Base-by-base conservation (phyloP, 441 rosid species). In the Rhodomyrtus psidioides region DNA sequence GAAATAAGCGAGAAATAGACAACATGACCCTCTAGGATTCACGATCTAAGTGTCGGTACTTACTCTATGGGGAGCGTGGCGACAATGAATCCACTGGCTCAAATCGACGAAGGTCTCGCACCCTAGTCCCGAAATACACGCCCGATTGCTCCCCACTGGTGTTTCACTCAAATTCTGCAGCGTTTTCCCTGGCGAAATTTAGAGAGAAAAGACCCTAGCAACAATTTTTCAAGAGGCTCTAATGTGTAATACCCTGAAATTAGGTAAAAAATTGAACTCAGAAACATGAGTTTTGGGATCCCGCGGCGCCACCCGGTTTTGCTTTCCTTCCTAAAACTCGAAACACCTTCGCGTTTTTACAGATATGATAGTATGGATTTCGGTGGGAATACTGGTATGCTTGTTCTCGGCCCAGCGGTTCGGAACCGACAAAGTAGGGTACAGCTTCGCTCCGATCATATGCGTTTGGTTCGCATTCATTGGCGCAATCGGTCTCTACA, bases 361-460 rank as follows among this genome's bases (percentile, higher is more conserved):
- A 92, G 94, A 89, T 5, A 88, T 39, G 87, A 82, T 94, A 44
- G 94, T 91, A 51, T 92, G 93, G 93, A 89, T 89, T 46, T 91
- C 94, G 17, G 87, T 87, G 8, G 87, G 21, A 0, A 94, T 94
- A 56, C 85, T 91, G 88, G 83, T 94, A 12, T 57, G 83, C n/a
- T 87, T 94, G 9, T 93, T 93, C 87, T 55, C 49, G 82, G 90
- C 88, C 24, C 94, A 94, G 82, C 87, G 92, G 82, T 84, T 92
- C 44, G 96, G 96, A 59, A 93, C 96, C 2, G 93, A 92, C 79
- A 94, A 91, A 88, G 93, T 93, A 1, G 95, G 94, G 49, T 94
- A 91, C 87, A 91, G 81, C 19, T 93, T 92, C 42, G 94, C 95
- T 12, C 94, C 96, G 0, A 88, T 91, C 44, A 88, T 94, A 28